Percentiles rank a stretch among this genome's conserved stretches.
phyloP scores from a whole-genome alignment of 2,329 filamentous ascomycete species.

The Phaeosphaeria sp. region DNA sequence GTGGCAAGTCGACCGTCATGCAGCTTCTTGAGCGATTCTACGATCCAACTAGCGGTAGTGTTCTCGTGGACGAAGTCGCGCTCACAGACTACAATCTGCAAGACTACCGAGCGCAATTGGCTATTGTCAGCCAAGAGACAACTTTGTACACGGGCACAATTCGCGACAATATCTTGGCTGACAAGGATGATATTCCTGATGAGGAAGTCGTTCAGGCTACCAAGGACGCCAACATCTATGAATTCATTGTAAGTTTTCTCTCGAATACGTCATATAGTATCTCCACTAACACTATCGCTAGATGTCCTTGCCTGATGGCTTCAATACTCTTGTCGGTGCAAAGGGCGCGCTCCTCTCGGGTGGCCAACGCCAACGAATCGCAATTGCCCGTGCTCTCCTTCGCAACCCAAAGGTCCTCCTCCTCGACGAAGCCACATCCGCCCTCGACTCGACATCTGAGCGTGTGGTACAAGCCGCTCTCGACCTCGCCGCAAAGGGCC shows the following conservation, averaged over 20 bases:
- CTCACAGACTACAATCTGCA: slow-evolving; percentile 79
- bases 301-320: slow-evolving; percentile 66
- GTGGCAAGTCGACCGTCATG: slow-evolving; percentile 94
- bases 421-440: slow-evolving; percentile 48
- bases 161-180: slow-evolving; percentile 77
- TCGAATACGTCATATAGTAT: not conserved
- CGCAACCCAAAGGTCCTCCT: slow-evolving; percentile 84
- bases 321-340: slow-evolving; percentile 83
- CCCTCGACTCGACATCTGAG: slow-evolving; percentile 58
- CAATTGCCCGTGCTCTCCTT: slow-evolving; percentile 91
- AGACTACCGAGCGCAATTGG: slow-evolving; percentile 82
- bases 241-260: slow-evolving; percentile 40
- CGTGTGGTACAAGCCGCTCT: slow-evolving; percentile 82
- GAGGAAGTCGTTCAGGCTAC: slow-evolving; percentile 78
- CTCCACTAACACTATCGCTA: not conserved
- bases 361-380: slow-evolving; percentile 93
- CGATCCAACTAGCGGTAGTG: slow-evolving; percentile 79
- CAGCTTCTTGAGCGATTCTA: slow-evolving; percentile 94
- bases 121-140: slow-evolving; percentile 92
- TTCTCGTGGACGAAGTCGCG: slow-evolving; percentile 86
- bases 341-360: slow-evolving; percentile 73
- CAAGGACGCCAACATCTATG: slow-evolving; percentile 63
- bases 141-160: slow-evolving; percentile 95
- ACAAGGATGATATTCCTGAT: slow-evolving; percentile 71
- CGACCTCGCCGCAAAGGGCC: slow-evolving; percentile 80